Evolutionary conservation across 2,329 filamentous ascomycete species (phyloP).

Genomic region (Diplodia intermedia): DNA sequence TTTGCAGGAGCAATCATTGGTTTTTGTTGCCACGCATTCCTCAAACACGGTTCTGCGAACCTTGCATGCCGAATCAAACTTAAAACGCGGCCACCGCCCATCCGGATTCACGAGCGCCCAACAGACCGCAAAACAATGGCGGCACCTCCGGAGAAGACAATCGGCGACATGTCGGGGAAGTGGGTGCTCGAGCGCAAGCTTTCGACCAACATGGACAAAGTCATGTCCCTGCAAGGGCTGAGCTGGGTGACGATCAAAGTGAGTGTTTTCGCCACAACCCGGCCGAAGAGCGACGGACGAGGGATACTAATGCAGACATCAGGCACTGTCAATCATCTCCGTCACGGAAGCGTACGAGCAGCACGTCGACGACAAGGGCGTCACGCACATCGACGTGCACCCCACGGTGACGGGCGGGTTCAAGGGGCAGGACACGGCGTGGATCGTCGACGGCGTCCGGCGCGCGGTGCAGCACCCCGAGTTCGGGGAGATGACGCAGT

Average conservation of each 20-base stretch:
- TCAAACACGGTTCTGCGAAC: no score
- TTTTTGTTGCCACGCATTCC: no score
- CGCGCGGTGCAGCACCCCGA: background rate
- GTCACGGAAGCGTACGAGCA: conserved; percentile 7
- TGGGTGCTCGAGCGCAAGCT: conserved; percentile 7
- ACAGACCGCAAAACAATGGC: background rate
- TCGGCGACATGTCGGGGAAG: conserved; percentile 4
- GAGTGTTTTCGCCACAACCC: background rate
- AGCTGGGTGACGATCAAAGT: conserved; percentile 12
- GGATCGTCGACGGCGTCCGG: background rate
- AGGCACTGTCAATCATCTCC: background rate
- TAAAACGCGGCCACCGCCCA: no score
- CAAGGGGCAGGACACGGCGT: conserved; percentile 2
- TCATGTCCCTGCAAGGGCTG: conserved; percentile 5
- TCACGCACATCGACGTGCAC: conserved; percentile 8
- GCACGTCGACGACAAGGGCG: background rate
- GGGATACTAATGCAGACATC: no score
- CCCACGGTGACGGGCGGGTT: conserved; percentile 2
- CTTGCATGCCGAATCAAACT: no score
- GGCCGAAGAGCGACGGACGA: background rate
- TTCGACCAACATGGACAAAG: conserved; percentile 2
- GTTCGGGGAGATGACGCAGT: background rate
- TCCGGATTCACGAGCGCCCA: no score
- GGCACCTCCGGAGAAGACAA: conserved; percentile 10
- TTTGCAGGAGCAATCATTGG: no score